Evolutionary conservation across 805 yeast species (phyloP).

Genomic region (Candida koratica): DNA sequence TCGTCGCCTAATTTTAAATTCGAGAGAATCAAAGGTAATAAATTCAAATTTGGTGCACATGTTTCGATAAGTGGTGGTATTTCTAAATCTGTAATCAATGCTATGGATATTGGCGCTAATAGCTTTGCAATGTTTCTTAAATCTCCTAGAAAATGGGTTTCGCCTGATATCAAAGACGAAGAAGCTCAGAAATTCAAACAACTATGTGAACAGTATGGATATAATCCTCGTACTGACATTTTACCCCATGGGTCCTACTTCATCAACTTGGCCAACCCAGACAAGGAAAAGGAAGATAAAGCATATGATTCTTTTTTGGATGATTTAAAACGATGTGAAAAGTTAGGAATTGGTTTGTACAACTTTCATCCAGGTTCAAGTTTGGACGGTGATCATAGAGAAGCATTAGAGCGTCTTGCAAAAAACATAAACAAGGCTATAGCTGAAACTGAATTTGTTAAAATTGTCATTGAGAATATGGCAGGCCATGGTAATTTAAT

Average conservation of each 20-base stretch:
- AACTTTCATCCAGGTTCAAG: constrained; percentile 94
- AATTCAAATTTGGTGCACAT: constrained; percentile 78
- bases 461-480: constrained; percentile 92
- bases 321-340: constrained; percentile 84
- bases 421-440: constrained; percentile 76
- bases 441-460: constrained; percentile 68
- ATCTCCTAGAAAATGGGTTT: constrained; percentile 87
- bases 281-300: constrained; percentile 67
- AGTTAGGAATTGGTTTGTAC: constrained; percentile 75
- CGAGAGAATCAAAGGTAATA: constrained; percentile 13
- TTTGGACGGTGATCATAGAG: constrained; percentile 59
- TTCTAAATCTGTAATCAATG: constrained; percentile 57
- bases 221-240: constrained; percentile 71
- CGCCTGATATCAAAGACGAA: constrained; percentile 66
- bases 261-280: constrained; percentile 91
- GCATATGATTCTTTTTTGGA: constrained; percentile 78
- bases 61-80: constrained; percentile 82
- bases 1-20: constrained; percentile 16
- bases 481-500: constrained; percentile 94
- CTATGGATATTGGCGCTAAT: constrained; percentile 56
- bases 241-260: constrained; percentile 95
- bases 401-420: constrained; percentile 69
- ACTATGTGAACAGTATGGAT: constrained; percentile 59
- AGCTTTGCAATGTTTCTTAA: constrained; percentile 89
- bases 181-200: constrained; percentile 65